Conservation (phyloP, 768 basidiomycete genomes). For the Gyrodon lividus region DNA sequence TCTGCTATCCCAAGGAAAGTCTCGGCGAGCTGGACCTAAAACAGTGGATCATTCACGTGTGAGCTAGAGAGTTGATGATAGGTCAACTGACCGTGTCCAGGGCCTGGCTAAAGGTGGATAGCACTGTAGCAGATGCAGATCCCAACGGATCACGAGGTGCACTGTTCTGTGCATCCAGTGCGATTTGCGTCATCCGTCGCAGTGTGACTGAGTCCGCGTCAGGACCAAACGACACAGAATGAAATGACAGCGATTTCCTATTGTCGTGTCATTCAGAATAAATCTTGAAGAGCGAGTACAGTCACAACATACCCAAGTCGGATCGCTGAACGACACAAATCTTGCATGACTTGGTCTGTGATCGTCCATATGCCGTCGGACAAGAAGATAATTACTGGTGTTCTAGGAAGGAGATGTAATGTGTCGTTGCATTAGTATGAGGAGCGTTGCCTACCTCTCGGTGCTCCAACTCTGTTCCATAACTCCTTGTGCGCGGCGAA, state of each 20-base stretch:
- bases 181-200: conserved; percentile 46
- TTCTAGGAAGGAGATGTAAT: background rate
- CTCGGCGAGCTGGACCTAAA: conserved; percentile 48
- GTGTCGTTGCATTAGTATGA: background rate
- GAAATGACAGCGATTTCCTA: conserved; percentile 51
- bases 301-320: conserved; percentile 43
- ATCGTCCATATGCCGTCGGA: conserved; percentile 35
- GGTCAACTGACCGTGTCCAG: conserved; percentile 41
- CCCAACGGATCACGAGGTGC: conserved; percentile 36
- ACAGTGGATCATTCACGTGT: background rate
- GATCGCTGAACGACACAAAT: conserved; percentile 38
- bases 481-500: conserved; percentile 29
- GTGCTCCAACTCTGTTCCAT: conserved; percentile 49
- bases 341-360: conserved; percentile 33
- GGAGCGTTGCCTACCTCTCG: conserved; percentile 34
- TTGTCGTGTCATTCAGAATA: background rate
- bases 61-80: background rate
- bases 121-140: conserved; percentile 27
- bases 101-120: conserved; percentile 45
- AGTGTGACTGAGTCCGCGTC: conserved; percentile 21
- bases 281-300: too few species aligned
- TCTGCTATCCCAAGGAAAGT: conserved; percentile 55
- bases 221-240: conserved; percentile 48
- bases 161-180: conserved; percentile 41
- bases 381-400: conserved; percentile 34